Base-by-base conservation (phyloP, 257 asterid species). In the Verbascum thapsus region DNA sequence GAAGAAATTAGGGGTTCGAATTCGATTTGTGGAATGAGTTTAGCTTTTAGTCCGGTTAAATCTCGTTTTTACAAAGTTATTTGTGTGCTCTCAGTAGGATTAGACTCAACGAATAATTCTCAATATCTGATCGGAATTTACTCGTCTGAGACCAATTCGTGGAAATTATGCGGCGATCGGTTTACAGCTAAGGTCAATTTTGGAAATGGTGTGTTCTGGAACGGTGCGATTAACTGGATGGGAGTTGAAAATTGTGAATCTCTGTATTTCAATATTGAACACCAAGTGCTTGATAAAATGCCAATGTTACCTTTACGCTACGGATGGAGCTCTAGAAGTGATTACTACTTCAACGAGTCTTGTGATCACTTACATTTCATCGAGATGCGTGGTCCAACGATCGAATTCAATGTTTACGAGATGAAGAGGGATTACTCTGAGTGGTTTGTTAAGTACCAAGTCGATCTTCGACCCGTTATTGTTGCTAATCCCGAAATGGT, bases 11-110 rank as follows among this genome's bases (percentile, higher is more conserved):
- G n/a, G n/a, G n/a, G n/a, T n/a, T 15, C 41, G 32, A 42, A 17
- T 32, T 35, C 2, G 1, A 32, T 75, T 7, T 22, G 10, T 13
- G 68, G 76, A 1, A 19, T 79, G 43, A 39, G 20, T 64, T 64
- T 79, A 61, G 82, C 75, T 32, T 79, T 72, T 51, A 77, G 72
- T n/a, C 79, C 70, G 8, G 50, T 56, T 17, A 68, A 45, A 22
- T 65, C 74, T 0, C 35, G 73, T 13, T 44, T 50, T 55, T 74
- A 67, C 69, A 76, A 64, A 35, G 72, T 74, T 53, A 51, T 74
- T 22, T 76, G 74, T 20, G 44, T 76, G 26, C 41, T 22, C n/a
- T n/a, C n/a, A n/a, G n/a, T n/a, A n/a, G n/a, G n/a, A n/a, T n/a
- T n/a, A n/a, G n/a, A n/a, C n/a, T n/a, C n/a, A n/a, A n/a, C n/a